These are phyloP conservation scores for Fragaria ananassa DNA, from an alignment of 306 rosid species.

Conservation along the genomic window DNA sequence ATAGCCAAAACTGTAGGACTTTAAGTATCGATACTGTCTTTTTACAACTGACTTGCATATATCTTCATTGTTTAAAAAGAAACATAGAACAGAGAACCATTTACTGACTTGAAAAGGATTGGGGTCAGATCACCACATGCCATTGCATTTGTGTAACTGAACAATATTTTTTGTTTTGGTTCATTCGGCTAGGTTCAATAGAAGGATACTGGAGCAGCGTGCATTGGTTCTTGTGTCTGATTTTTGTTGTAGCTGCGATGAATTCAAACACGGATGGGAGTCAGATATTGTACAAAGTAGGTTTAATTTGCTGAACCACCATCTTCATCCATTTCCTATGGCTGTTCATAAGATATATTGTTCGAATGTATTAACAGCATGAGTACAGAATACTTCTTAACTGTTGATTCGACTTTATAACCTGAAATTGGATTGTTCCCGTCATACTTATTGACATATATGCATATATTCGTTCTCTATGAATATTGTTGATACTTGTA, in stretches of 20 bases:
- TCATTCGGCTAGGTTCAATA: not conserved
- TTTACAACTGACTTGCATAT: not conserved
- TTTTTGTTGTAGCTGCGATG: not conserved
- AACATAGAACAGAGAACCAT: not conserved
- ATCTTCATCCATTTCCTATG: not conserved
- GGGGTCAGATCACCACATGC: not conserved
- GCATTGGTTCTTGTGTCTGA: not conserved
- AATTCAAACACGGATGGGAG: not conserved
- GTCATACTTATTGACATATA: not conserved
- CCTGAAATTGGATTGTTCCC: not conserved
- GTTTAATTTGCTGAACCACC: conserved; percentile 4
- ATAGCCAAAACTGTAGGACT: not conserved
- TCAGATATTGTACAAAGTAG: conserved; percentile 9
- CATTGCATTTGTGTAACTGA: not conserved
- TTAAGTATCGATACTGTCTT: not conserved
- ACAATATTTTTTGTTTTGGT: not conserved
- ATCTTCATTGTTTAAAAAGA: not conserved
- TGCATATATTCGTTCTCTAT: not conserved
- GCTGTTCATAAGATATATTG: not conserved
- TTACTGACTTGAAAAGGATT: not conserved
- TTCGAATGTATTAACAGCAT: not conserved
- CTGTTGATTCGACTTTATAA: not conserved
- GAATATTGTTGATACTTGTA: not conserved
- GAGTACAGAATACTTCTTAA: not conserved
- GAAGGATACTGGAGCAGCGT: not conserved